Percentiles rank a stretch among this genome's conserved stretches.
phyloP scores from a whole-genome alignment of 495 filamentous ascomycete genomes.

The Aspergillus ostianus region DNA sequence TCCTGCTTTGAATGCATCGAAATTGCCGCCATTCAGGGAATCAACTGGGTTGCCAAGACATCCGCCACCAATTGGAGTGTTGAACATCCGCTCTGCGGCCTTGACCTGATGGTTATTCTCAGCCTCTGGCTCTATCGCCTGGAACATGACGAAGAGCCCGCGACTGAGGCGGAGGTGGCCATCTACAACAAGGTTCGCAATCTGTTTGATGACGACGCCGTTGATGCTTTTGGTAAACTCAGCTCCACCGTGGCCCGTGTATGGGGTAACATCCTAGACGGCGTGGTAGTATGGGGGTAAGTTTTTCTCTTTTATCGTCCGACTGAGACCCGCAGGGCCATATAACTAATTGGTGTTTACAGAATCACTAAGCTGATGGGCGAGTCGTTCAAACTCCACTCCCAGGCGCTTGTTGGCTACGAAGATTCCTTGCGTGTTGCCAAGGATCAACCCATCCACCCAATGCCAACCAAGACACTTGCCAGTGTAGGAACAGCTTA shows the following conservation, averaged over 20 bases:
- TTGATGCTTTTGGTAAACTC: constrained; percentile 77
- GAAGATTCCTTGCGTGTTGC: constrained; percentile 65
- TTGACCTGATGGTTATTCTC: constrained; percentile 98
- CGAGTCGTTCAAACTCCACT: constrained; percentile 95
- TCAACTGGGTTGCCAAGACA: constrained; percentile 96
- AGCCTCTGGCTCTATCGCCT: constrained; percentile 97
- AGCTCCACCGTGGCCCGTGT: constrained; percentile 91
- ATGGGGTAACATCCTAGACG: constrained; percentile 98
- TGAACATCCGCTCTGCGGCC: constrained; percentile 92
- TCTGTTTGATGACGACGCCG: constrained; percentile 86
- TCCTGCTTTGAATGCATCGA: constrained; percentile 98
- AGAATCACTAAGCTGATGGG: constrained; percentile 98
- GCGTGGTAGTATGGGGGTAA: constrained; percentile 98
- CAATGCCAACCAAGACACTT: constrained; percentile 47
- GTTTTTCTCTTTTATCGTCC: constrained; percentile 28
- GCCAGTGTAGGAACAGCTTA: constrained; percentile 50
- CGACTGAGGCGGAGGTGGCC: constrained; percentile 82
- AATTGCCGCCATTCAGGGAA: constrained; percentile 88
- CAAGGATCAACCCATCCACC: constrained; percentile 48
- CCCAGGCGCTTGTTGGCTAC: constrained; percentile 89
- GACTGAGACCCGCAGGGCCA: constrained; percentile 7
- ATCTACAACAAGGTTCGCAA: constrained; percentile 96
- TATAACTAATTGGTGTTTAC: constrained; percentile 44
- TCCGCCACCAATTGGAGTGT: constrained; percentile 99
- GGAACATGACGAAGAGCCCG: constrained; percentile 97